Evolutionary conservation across 2,329 filamentous ascomycete species (phyloP).

Genomic region (Sarocladium strictum): DNA sequence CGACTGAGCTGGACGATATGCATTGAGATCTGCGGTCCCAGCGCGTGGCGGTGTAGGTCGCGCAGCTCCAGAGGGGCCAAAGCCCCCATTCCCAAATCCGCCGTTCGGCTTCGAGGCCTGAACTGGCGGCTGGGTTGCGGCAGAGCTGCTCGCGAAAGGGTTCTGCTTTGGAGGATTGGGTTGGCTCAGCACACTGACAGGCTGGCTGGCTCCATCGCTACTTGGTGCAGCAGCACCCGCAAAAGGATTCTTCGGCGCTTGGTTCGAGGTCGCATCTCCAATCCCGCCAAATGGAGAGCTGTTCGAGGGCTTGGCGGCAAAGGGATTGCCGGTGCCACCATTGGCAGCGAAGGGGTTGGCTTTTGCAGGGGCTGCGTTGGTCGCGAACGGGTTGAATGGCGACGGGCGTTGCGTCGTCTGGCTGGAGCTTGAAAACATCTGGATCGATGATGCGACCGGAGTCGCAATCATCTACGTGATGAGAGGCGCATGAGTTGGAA

Average conservation of each 20-base stretch:
- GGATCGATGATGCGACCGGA: conserved; percentile 33
- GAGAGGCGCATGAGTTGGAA: conserved; percentile 5
- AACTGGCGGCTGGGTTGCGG: neutral
- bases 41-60: neutral
- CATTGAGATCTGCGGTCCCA: conserved; percentile 15
- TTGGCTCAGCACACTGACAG: conserved; percentile 15
- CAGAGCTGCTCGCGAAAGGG: neutral
- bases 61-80: neutral
- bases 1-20: conserved; percentile 16
- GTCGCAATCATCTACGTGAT: conserved; percentile 30
- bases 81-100: neutral
- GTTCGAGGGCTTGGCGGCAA: conserved; percentile 16
- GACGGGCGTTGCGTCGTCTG: conserved; percentile 28
- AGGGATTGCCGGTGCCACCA: conserved; percentile 9
- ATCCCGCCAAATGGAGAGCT: conserved; percentile 13
- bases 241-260: conserved; percentile 3
- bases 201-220: conserved; percentile 11
- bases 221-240: neutral
- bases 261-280: conserved; percentile 17
- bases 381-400: conserved; percentile 31
- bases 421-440: conserved; percentile 32
- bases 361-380: conserved; percentile 14
- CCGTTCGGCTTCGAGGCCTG: neutral
- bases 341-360: conserved; percentile 22
- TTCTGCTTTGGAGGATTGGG: conserved; percentile 21